Percentiles rank a stretch among this genome's conserved stretches.
Evolutionary conservation across 805 yeast species (phyloP).

Genomic region (Lachancea sp.): DNA sequence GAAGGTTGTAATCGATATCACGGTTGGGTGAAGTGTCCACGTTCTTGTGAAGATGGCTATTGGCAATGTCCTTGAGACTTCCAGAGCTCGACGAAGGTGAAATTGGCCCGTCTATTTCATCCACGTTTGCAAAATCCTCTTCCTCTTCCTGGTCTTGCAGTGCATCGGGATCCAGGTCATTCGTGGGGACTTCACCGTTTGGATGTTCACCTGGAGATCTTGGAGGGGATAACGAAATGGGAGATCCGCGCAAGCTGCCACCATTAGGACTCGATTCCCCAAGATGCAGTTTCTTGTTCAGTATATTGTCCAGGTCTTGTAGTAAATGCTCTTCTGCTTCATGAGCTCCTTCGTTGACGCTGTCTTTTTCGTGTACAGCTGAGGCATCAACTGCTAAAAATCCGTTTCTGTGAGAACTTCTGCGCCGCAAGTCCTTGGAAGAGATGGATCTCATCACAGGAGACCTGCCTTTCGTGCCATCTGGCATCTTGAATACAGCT

Average conservation of each 20-base stretch:
- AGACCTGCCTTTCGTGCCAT: conserved; percentile 6
- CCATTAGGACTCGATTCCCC: conserved; percentile 10
- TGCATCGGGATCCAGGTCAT: conserved; percentile 14
- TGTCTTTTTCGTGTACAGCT: neutral
- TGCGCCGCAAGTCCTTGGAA: conserved; percentile 10
- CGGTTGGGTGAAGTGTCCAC: neutral
- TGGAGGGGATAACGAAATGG: conserved; percentile 1
- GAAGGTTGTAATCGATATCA: conserved; percentile 28
- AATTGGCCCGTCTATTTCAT: conserved; percentile 34
- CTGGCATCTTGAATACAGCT: conserved; percentile 8
- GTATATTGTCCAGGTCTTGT: conserved; percentile 21
- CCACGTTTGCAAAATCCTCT: conserved; percentile 32
- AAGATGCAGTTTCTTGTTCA: conserved; percentile 20
- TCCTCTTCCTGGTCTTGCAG: conserved; percentile 26
- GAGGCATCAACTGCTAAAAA: neutral
- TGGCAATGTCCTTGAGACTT: conserved; percentile 8
- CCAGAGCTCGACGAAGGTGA: conserved; percentile 14
- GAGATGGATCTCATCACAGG: conserved; percentile 10
- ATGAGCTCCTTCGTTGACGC: neutral
- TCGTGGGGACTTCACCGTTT: conserved; percentile 16
- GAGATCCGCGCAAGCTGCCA: conserved; percentile 6
- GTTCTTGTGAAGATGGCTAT: conserved; percentile 8
- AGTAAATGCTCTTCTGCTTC: conserved; percentile 15
- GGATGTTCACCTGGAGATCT: conserved; percentile 31
- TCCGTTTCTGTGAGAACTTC: conserved; percentile 1